Evolutionary conservation across 495 filamentous ascomycete species (phyloP).

Genomic region (Penicillium cataractarum): DNA sequence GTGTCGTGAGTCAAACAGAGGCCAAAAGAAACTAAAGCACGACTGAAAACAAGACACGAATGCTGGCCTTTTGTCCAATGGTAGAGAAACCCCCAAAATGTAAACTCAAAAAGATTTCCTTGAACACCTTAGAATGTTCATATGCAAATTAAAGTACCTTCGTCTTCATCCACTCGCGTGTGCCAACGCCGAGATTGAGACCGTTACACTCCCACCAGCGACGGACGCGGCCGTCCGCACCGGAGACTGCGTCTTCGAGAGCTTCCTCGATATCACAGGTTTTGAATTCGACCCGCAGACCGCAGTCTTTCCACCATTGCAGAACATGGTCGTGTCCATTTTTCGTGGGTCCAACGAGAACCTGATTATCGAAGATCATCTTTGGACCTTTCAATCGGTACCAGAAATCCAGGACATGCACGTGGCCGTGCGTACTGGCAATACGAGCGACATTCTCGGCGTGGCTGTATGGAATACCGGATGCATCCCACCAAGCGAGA

Average conservation of each 20-base stretch:
- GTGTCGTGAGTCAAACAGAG: slow-evolving; percentile 23
- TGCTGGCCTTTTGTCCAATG: neutral
- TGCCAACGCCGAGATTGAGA: slow-evolving; percentile 80
- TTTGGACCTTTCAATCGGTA: slow-evolving; percentile 76
- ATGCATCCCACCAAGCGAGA: slow-evolving; percentile 82
- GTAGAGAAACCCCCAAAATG: slow-evolving; percentile 11
- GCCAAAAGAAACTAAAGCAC: slow-evolving; percentile 7
- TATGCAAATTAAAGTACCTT: slow-evolving; percentile 55
- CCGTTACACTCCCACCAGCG: slow-evolving; percentile 92
- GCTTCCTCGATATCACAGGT: slow-evolving; percentile 96
- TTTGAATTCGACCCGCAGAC: slow-evolving; percentile 83
- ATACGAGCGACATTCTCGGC: slow-evolving; percentile 79
- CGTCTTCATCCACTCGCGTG: slow-evolving; percentile 92
- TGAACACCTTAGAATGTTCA: slow-evolving; percentile 1
- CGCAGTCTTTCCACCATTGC: slow-evolving; percentile 87
- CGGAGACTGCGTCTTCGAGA: slow-evolving; percentile 74
- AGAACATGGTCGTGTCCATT: slow-evolving; percentile 82
- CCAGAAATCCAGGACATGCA: slow-evolving; percentile 83
- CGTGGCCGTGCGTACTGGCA: slow-evolving; percentile 83
- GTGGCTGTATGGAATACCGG: slow-evolving; percentile 72
- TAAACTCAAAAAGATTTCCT: slow-evolving; percentile 5
- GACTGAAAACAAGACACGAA: neutral
- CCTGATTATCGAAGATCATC: slow-evolving; percentile 86
- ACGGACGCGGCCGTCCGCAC: slow-evolving; percentile 66
- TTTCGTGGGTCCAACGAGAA: slow-evolving; percentile 84